A percentile compares a stretch with the other conserved stretches of the same genome.
Conservation (phyloP, 2,329 filamentous ascomycete species). For the Claviceps arundinis region DNA sequence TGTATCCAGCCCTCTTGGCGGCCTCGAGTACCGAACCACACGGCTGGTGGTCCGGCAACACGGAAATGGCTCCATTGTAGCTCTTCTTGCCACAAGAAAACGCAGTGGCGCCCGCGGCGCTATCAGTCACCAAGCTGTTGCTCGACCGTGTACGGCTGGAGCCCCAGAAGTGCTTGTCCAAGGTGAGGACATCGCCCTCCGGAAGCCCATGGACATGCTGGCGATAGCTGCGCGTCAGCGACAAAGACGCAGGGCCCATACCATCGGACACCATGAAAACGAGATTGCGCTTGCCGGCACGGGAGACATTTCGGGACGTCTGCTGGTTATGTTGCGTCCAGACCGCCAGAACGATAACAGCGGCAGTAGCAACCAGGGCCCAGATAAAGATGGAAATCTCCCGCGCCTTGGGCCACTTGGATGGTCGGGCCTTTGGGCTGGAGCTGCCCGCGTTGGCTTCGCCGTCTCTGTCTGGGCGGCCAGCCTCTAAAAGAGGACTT, state of each 20-base stretch:
- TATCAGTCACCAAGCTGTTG: slow-evolving; percentile 82
- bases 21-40: slow-evolving; percentile 91
- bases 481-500: slow-evolving; percentile 2
- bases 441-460: slow-evolving; percentile 65
- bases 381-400: slow-evolving; percentile 6
- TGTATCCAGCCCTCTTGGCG: slow-evolving; percentile 81
- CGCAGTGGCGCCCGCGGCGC: slow-evolving; percentile 90
- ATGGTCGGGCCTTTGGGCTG: slow-evolving; percentile 52
- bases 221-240: slow-evolving; percentile 73
- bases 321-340: slow-evolving; percentile 57
- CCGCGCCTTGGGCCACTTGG: slow-evolving; percentile 27
- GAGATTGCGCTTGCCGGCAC: slow-evolving; percentile 67
- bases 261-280: slow-evolving; percentile 99
- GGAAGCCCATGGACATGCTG: slow-evolving; percentile 66
- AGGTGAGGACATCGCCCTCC: slow-evolving; percentile 57
- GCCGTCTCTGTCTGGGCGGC: slow-evolving; percentile 27
- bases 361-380: slow-evolving; percentile 3
- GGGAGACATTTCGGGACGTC: slow-evolving; percentile 24
- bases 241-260: slow-evolving; percentile 89
- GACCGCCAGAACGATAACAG: slow-evolving; percentile 27
- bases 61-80: slow-evolving; percentile 92
- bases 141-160: slow-evolving; percentile 76
- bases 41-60: slow-evolving; percentile 69
- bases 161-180: slow-evolving; percentile 85
- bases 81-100: slow-evolving; percentile 89